A percentile compares a stretch with the other conserved stretches of the same genome.
Conservation (phyloP, 1,139 yeast species). For the Geotrichum klebahnii region DNA sequence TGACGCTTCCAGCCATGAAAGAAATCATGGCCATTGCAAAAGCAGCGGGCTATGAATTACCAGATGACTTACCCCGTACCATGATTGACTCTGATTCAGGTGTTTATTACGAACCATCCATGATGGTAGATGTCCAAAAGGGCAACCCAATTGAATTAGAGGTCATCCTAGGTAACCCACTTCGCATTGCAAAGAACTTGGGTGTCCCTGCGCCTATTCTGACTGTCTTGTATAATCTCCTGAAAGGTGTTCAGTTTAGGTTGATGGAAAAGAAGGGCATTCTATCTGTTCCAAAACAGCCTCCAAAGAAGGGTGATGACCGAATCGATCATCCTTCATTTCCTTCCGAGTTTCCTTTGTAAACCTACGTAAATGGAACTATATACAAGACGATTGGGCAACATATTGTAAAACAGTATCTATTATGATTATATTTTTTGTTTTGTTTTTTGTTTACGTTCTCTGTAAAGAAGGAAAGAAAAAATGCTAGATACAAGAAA, state of each 20-base stretch:
- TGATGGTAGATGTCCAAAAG: slow-evolving; percentile 67
- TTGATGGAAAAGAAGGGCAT: slow-evolving; percentile 53
- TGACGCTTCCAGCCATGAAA: slow-evolving; percentile 55
- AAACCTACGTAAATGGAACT: neutral
- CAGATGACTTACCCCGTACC: slow-evolving; percentile 44
- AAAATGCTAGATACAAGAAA: too few species aligned
- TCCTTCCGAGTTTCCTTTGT: slow-evolving; percentile 16
- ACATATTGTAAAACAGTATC: too few species aligned
- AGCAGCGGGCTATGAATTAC: slow-evolving; percentile 52
- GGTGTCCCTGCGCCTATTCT: slow-evolving; percentile 59
- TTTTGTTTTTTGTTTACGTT: too few species aligned
- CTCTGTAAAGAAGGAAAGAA: too few species aligned
- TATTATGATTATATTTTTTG: too few species aligned
- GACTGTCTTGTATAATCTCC: slow-evolving; percentile 51
- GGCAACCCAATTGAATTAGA: slow-evolving; percentile 69
- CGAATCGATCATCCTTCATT: slow-evolving; percentile 14
- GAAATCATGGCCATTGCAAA: slow-evolving; percentile 62
- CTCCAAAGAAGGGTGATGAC: slow-evolving; percentile 35
- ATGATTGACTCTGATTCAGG: slow-evolving; percentile 62
- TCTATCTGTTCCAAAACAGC: slow-evolving; percentile 44
- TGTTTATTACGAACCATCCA: slow-evolving; percentile 62
- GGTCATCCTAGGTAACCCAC: slow-evolving; percentile 67
- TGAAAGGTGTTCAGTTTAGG: slow-evolving; percentile 57
- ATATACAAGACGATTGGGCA: neutral
- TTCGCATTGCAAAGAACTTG: slow-evolving; percentile 53